Evolutionary conservation across 2,329 filamentous ascomycete genomes (phyloP), one percentile per base, ranked within the genome.

Genomic region (Colletotrichum graminicola): DNA sequence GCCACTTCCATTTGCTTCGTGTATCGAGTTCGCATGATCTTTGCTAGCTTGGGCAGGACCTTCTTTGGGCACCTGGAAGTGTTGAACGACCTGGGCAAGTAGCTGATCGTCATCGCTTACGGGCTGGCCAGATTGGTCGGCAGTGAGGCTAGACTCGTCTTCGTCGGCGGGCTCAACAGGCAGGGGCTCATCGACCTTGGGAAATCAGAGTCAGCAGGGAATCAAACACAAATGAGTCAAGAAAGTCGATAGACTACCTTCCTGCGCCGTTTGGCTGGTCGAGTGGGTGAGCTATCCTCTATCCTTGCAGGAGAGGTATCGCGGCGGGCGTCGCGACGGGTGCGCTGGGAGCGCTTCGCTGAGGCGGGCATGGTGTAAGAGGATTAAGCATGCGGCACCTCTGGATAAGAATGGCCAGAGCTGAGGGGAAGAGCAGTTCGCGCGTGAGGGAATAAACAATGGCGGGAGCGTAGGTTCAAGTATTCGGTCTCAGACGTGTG

Each of bases 251-350:
- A 32, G 39, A 79, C 59, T 79, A 89, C 88, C 85, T 88, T 89
- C 82, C 86, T 91, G 81, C 89, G 87, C 77, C 89, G 88, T 82
- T 91, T 91, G 14, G 85, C 82, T n/a, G 89, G 89, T 65, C 89
- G 86, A 70, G 85, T 87, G 18, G 89, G 89, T 5, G 89, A 91
- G 34, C 89, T 88, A 57, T 86, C 84, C 54, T 87, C 84, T 61
- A 79, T 73, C 52, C 78, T 76, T 66, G 78, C 72, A 36, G 78
- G 76, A 55, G 80, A 78, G 63, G 79, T 78, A 74, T 80, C 79
- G 73, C 80, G 80, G 74, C 81, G 82, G 73, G 78, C 72, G 65
- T 83, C 82, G 76, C 82, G 81, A 73, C 81, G 81, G 72, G 76
- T 76, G 73, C 81, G 80, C 68, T 79, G 80, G 67, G 75, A 75